Base-by-base conservation (phyloP, 768 basidiomycete species). In the Amanita inopinata region DNA sequence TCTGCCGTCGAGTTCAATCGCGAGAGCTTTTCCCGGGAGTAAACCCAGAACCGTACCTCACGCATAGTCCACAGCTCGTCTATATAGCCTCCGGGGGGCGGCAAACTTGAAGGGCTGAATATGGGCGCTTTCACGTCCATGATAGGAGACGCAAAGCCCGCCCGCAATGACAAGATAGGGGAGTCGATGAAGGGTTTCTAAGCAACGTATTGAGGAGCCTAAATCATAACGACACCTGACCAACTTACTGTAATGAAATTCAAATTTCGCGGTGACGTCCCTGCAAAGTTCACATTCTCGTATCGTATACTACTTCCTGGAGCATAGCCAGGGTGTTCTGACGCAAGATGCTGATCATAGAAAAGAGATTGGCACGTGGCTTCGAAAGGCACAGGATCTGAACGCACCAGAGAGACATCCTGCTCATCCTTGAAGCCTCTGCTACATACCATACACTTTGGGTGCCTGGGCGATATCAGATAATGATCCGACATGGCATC, bases 391-490 rank as follows among this genome's bases (percentile, higher is more conserved):
- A 27, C 11, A 18, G 36, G 1, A 7, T 4, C 30, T 12, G 33
- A 40, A 39, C 61, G 43, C 45, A 71, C 71, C 36, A 62, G 50
- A 46, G 61, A 55, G 45, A 64, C 59, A 2, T 58, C 56, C 33
- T 58, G 58, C 18, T 60, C 53, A 43, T 69, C 65, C 33, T 56
- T 47, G 43, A 71, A 73, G 22, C 70, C 67, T 33, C 61, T 38
- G n/a, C 56, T 51, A 39, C 73, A 75, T 22, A 56, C 51, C 18
- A 53, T 46, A 43, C 74, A 74, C 40, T 63, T 66, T 2, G 74
- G 70, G 53, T 75, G 74, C 12, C 49, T 54, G 17, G 59, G 54
- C 12, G 73, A 71, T 8, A 58, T 56, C 14, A 46, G 55, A 49
- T 66, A 69, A 46, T 75, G 73, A 22, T 56, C 57, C 33, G 64